Evolutionary conservation across 1,284 basidiomycete species (phyloP).

Genomic region (Trametes versicolor): DNA sequence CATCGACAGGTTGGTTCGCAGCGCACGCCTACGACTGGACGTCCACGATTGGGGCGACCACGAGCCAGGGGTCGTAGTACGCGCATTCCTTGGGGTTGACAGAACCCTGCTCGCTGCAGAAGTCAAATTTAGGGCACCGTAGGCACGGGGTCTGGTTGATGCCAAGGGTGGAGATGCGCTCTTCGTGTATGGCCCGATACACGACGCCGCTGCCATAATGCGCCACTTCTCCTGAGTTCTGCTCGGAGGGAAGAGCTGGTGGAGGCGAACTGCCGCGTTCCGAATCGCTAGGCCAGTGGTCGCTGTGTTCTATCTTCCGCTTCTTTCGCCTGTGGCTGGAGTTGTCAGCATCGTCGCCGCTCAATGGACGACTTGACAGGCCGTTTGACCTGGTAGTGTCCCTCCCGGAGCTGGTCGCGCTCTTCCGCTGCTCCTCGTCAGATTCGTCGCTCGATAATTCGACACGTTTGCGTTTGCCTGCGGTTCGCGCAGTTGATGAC

Average conservation of each 20-base stretch:
- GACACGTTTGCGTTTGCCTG: conserved; percentile 8
- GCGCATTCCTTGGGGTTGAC: conserved; percentile 80
- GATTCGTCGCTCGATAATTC: not conserved
- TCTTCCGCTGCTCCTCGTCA: not conserved
- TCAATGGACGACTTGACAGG: not conserved
- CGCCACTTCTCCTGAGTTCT: conserved; percentile 14
- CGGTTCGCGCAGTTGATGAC: conserved; percentile 6
- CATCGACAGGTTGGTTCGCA: no score
- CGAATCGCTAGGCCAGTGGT: not conserved
- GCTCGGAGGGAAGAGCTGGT: not conserved
- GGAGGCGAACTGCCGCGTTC: not conserved
- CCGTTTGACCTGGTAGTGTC: not conserved
- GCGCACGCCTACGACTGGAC: not conserved
- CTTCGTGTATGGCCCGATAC: conserved; percentile 76
- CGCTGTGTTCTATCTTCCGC: not conserved
- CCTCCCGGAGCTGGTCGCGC: not conserved
- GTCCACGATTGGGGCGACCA: conserved; percentile 37
- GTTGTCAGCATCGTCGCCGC: no score
- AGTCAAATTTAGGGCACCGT: conserved; percentile 79
- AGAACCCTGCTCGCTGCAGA: conserved; percentile 80
- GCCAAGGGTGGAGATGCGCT: conserved; percentile 57
- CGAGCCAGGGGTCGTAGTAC: conserved; percentile 79
- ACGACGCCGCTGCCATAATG: conserved; percentile 48
- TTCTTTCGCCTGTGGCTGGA: not conserved
- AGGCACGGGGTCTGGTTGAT: conserved; percentile 79